Evolutionary conservation across 2,329 filamentous ascomycete species (phyloP), one percentile per base, ranked within the genome.

Genomic region (Corinectria fuckeliana): DNA sequence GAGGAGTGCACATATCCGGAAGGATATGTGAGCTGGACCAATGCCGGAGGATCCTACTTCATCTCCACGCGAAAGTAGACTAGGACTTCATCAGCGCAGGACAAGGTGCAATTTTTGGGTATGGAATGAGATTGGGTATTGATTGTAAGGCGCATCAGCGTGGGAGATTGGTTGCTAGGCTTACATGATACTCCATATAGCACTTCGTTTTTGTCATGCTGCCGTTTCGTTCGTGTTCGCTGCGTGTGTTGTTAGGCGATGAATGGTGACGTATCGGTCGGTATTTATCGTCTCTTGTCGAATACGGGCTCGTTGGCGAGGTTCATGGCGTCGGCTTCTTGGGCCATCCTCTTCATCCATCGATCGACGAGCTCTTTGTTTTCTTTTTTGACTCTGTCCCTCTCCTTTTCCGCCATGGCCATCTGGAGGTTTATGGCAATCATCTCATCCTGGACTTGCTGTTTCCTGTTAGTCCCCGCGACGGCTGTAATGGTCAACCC

Each of bases 381-480:
- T 74, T 98, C 95, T 59, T 82, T 84, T 72, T 88, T 86, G 63
- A 96, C 80, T 75, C 87, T 88, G 72, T 89, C 87, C 25, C 85
- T 82, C 71, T 88, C 87, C 73, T 93, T 86, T 74, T 96, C 93
- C 3, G 90, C 88, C 81, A 97, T 86, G 67, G 95, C 93, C 41
- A 97, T 82, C 76, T 98, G 91, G 65, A 98, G 81, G 67, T 93
- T 93, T 45, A 97, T 78, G 1, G 92, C 89, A 50, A 96, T 88
- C 76, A 97, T 89, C 76, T 99, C 95, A 76, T 97, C 93, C 78
- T 98, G 94, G 52, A 97, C 89, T 70, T 94, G 86, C 85, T 90
- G 69, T 42, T 57, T 11, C 13, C 25, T 5, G 45, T 6, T 39
- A 57, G 74, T 49, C 42, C 34, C 8, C 5, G 23, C 10, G 9